Base-by-base conservation (phyloP, 1,139 yeast species). In the Eremothecium coryli region DNA sequence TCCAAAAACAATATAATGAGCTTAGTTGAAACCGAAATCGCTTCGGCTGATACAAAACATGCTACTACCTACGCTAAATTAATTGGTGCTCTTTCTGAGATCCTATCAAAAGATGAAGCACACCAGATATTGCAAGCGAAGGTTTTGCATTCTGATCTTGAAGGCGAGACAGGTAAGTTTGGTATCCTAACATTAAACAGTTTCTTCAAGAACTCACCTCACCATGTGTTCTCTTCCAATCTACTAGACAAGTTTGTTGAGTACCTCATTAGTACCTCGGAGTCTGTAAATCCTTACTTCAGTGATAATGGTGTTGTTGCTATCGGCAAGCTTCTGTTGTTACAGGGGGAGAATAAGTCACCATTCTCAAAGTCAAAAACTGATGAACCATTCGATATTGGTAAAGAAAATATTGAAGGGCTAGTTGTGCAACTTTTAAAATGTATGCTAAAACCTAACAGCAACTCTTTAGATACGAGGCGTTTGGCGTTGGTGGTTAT, bases 241-340 rank as follows among this genome's bases (percentile, higher is more conserved):
- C 52, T 78, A 31, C 49, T 70, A 12, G 57, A 58, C 7, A 74
- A 73, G 4, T 55, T 73, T 37, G 69, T 68, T 28, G 58, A 63
- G 2, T 76, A 70, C 46, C 58, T 82, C 30, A 48, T 68, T 18
- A 53, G 51, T 12, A 69, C 76, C 31, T 59, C 73, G 20, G 60
- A 67, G 16, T 66, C 77, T 1, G 37, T 62, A 2, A 58, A 65
- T 31, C 64, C 72, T n/a, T 73, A 73, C 46, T 66, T 85, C 38
- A 70, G 81, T 45, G 95, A 84, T 47, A 81, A 82, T 50, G 79
- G 88, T n/a, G 68, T 81, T 3, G 60, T 80, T 38, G 97, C 95
- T 2, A 68, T 81, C 36, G 96, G 95, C 42, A 88, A 88, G 60
- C 46, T 81, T n/a, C 61, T 85, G 39, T 63, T 86, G 35, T 60